phyloP scores from a whole-genome alignment of 441 rosid species.

The Melastoma candidum region DNA sequence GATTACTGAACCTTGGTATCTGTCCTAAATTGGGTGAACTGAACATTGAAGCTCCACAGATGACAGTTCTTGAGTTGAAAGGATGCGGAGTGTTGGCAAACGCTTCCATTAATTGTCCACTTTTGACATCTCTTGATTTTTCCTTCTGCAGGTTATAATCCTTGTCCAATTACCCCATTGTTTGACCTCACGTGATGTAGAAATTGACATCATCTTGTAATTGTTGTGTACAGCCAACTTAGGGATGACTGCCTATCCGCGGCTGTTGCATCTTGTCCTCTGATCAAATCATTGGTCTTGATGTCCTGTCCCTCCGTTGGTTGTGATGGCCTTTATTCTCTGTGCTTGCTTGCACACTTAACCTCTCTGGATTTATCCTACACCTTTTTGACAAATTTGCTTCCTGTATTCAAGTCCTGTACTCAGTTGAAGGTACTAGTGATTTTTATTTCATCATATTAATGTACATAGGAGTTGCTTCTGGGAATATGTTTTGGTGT shows the following conservation, averaged over 20 bases:
- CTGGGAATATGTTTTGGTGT: no score
- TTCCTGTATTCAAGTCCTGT: constrained; percentile 83
- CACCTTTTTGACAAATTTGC: constrained; percentile 75
- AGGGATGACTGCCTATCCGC: constrained; percentile 83
- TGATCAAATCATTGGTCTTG: constrained; percentile 75
- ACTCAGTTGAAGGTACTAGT: constrained; percentile 52
- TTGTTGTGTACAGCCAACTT: constrained; percentile 51
- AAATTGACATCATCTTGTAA: constrained; percentile 13
- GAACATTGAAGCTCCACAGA: constrained; percentile 60
- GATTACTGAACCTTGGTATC: constrained; percentile 78
- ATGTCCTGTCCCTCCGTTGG: constrained; percentile 92
- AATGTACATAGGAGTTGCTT: no score
- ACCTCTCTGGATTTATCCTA: constrained; percentile 78
- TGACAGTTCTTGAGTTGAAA: constrained; percentile 88
- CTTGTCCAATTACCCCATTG: constrained; percentile 8
- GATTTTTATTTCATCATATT: no score
- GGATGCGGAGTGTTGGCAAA: constrained; percentile 90
- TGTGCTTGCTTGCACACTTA: constrained; percentile 50
- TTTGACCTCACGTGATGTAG: constrained; percentile 6
- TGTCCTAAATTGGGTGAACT: constrained; percentile 82
- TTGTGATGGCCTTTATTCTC: constrained; percentile 65
- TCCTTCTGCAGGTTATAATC: constrained; percentile 80
- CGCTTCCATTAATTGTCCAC: constrained; percentile 78
- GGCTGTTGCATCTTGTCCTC: constrained; percentile 67
- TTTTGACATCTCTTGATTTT: constrained; percentile 80